These are phyloP conservation scores for Suhomyces atakaporum DNA, from an alignment of 1,139 yeast species.

Conservation along the genomic window DNA sequence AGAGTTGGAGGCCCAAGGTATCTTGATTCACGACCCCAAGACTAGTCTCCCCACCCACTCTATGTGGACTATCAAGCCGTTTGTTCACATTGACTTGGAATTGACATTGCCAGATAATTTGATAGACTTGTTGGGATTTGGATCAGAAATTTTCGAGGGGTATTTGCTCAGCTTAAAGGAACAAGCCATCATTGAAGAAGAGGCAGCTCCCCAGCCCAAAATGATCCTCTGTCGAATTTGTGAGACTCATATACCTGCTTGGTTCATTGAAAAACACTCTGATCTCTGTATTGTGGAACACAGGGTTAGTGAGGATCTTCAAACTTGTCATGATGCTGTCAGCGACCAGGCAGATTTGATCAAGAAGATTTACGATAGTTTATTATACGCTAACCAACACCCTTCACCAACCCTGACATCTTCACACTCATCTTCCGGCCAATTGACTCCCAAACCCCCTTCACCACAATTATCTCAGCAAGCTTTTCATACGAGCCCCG, in stretches of 20 bases:
- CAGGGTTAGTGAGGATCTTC: conserved; percentile 77
- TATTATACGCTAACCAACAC: conserved; percentile 26
- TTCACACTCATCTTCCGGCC: neutral
- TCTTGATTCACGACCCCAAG: conserved; percentile 70
- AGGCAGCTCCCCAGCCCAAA: conserved; percentile 71
- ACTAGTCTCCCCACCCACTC: conserved; percentile 73
- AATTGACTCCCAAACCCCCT: conserved; percentile 3
- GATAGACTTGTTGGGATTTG: conserved; percentile 79
- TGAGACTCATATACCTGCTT: conserved; percentile 87
- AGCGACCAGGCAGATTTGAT: conserved; percentile 69
- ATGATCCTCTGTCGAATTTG: conserved; percentile 87
- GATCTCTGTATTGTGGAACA: conserved; percentile 88
- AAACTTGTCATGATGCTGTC: conserved; percentile 72
- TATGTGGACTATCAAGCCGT: conserved; percentile 91
- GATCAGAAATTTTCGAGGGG: conserved; percentile 79
- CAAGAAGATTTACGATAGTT: conserved; percentile 43
- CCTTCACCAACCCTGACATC: conserved; percentile 6
- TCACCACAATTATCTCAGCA: conserved; percentile 3
- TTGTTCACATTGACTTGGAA: conserved; percentile 60
- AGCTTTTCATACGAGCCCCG: conserved; percentile 15
- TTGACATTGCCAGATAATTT: conserved; percentile 68
- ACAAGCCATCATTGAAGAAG: conserved; percentile 61
- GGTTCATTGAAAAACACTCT: conserved; percentile 95
- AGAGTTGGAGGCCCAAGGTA: conserved; percentile 93
- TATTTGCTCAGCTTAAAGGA: conserved; percentile 67